Conservation (phyloP, 306 rosid species). For the Cicer yamashitae region DNA sequence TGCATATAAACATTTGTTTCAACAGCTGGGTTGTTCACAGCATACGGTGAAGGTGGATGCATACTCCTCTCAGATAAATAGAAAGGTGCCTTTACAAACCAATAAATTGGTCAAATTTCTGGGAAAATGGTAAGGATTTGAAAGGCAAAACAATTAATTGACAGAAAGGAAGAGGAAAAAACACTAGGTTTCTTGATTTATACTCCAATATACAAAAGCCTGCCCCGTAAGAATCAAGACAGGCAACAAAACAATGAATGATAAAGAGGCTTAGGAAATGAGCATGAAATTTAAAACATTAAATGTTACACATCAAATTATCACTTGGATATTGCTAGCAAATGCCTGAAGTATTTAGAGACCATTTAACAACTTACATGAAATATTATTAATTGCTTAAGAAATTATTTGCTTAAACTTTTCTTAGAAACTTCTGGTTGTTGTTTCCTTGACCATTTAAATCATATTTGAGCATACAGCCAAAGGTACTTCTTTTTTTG, state of each 20-base stretch:
- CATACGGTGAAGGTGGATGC: constrained; percentile 62
- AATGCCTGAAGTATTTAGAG: neutral
- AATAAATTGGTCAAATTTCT: constrained; percentile 43
- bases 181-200: constrained; percentile 19
- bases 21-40: constrained; percentile 56
- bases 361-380: neutral
- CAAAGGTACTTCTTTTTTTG: neutral
- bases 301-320: neutral
- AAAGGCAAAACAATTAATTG: neutral
- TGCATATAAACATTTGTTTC: constrained; percentile 58
- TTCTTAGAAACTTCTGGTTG: no score
- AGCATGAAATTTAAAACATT: neutral
- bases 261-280: neutral
- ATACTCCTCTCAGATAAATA: constrained; percentile 67
- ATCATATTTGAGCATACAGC: neutral
- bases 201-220: constrained; percentile 5
- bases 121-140: constrained; percentile 12
- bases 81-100: constrained; percentile 65
- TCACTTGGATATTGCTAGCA: neutral
- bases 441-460: no score
- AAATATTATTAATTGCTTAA: neutral
- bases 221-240: constrained; percentile 42
- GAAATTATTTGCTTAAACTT: neutral
- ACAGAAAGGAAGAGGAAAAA: neutral
- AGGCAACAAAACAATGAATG: constrained; percentile 20